phyloP scores from a whole-genome alignment of 1,284 basidiomycete genomes.

The Pyrrhoderma noxium region DNA sequence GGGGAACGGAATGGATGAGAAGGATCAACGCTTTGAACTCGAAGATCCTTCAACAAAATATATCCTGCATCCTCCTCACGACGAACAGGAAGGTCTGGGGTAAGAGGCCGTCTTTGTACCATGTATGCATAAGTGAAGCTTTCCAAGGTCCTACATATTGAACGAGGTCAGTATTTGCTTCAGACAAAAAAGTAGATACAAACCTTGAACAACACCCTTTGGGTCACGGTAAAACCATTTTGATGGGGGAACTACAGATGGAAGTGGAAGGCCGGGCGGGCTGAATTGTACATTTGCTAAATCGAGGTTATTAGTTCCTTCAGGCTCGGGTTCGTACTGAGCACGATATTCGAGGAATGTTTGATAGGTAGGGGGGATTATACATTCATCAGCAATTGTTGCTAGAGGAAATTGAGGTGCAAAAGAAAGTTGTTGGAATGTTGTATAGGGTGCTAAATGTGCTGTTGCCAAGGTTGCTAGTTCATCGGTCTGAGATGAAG shows the following conservation, averaged over 20 bases:
- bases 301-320: conserved; percentile 37
- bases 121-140: conserved; percentile 74
- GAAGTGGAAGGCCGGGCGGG: conserved; percentile 69
- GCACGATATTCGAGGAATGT: conserved; percentile 65
- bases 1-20: conserved; percentile 62
- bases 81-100: conserved; percentile 74
- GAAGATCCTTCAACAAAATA: conserved; percentile 60
- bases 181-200: conserved; percentile 12
- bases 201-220: conserved; percentile 69
- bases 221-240: conserved; percentile 78
- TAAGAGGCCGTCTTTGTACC: conserved; percentile 74
- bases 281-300: conserved; percentile 60
- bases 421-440: conserved; percentile 80
- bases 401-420: conserved; percentile 78
- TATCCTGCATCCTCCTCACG: conserved; percentile 66
- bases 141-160: conserved; percentile 66
- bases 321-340: conserved; percentile 48
- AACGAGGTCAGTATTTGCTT: conserved; percentile 2
- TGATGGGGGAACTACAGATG: conserved; percentile 53
- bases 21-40: conserved; percentile 69
- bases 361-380: conserved; percentile 81
- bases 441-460: conserved; percentile 74
- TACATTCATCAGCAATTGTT: conserved; percentile 80
- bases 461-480: conserved; percentile 58
- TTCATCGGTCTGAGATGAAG: conserved; percentile 41